Conservation (phyloP, 1,139 yeast genomes). For the Magnusiomyces suaveolens region DNA sequence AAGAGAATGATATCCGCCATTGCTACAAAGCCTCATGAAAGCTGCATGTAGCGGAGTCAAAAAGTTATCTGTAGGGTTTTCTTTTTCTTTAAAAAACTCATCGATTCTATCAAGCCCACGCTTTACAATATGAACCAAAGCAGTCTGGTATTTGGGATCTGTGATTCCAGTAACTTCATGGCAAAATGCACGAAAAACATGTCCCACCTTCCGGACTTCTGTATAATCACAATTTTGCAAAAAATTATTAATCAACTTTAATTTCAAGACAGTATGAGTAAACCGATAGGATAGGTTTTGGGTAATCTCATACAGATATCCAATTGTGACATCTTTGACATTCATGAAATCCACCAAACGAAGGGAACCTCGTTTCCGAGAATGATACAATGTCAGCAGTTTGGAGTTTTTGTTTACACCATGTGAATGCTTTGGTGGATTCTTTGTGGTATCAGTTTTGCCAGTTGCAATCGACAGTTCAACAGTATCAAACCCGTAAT, state of each 20-base stretch:
- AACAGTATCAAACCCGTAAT: not conserved
- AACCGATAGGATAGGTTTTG: not conserved
- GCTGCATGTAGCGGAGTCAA: slow-evolving; percentile 14
- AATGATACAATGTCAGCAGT: no score
- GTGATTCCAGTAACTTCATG: not conserved
- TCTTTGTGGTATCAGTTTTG: no score
- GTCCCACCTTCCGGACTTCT: slow-evolving; percentile 1
- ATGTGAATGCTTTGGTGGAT: no score
- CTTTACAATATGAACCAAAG: slow-evolving; percentile 6
- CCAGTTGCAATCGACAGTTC: no score
- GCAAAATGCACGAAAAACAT: slow-evolving; percentile 8
- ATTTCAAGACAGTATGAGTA: not conserved
- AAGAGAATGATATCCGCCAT: not conserved
- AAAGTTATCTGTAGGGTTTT: slow-evolving; percentile 4
- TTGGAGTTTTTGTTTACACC: no score
- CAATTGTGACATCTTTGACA: not conserved
- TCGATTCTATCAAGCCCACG: slow-evolving; percentile 7
- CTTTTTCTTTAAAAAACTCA: slow-evolving; percentile 1
- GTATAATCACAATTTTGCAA: slow-evolving; percentile 4
- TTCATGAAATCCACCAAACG: no score
- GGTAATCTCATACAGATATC: not conserved
- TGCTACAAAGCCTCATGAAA: slow-evolving; percentile 7
- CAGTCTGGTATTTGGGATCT: slow-evolving; percentile 7
- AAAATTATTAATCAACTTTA: slow-evolving; percentile 5
- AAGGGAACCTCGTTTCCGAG: no score